Percentiles rank a stretch among this genome's conserved stretches.
phyloP scores from a whole-genome alignment of 495 filamentous ascomycete genomes.

The Neurospora sp. region DNA sequence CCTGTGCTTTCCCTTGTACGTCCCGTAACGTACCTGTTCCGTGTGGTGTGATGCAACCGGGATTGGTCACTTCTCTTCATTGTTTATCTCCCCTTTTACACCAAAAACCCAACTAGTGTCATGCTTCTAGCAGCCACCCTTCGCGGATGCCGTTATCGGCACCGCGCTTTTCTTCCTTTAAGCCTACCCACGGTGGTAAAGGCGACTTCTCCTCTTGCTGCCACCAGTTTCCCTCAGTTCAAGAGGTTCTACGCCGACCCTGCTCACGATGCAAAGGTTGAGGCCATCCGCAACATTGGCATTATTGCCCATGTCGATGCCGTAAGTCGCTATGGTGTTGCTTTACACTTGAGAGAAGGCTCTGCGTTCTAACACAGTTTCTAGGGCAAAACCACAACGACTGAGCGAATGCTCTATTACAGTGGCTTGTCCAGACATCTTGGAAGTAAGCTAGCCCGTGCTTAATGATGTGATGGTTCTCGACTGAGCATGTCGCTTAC shows the following conservation, averaged over 20 bases:
- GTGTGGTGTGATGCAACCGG: not conserved
- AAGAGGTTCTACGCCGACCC: not conserved
- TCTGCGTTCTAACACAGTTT: not conserved
- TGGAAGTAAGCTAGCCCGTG: slow-evolving; percentile 49
- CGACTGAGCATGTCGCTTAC: slow-evolving; percentile 7
- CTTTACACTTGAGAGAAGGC: slow-evolving; percentile 3
- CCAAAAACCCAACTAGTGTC: not conserved
- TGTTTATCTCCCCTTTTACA: not conserved
- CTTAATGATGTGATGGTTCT: not conserved
- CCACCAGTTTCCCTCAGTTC: not conserved
- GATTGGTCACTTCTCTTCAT: not conserved
- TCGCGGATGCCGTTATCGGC: slow-evolving; percentile 11
- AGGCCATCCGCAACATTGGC: slow-evolving; percentile 80
- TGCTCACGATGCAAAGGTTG: slow-evolving; percentile 25
- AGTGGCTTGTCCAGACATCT: slow-evolving; percentile 80
- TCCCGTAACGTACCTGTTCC: not conserved
- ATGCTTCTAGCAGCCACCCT: slow-evolving; percentile 11
- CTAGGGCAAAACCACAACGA: slow-evolving; percentile 96
- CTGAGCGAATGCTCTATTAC: slow-evolving; percentile 98
- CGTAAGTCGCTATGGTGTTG: slow-evolving; percentile 34
- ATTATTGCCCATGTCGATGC: slow-evolving; percentile 99
- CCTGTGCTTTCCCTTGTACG: not conserved
- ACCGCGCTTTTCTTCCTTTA: not conserved
- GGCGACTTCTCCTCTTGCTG: not conserved
- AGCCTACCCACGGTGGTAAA: not conserved